Evolutionary conservation across 148 eudicot species (phyloP), one percentile per base, ranked within the genome.

Genomic region (Chenopodium quinoa): DNA sequence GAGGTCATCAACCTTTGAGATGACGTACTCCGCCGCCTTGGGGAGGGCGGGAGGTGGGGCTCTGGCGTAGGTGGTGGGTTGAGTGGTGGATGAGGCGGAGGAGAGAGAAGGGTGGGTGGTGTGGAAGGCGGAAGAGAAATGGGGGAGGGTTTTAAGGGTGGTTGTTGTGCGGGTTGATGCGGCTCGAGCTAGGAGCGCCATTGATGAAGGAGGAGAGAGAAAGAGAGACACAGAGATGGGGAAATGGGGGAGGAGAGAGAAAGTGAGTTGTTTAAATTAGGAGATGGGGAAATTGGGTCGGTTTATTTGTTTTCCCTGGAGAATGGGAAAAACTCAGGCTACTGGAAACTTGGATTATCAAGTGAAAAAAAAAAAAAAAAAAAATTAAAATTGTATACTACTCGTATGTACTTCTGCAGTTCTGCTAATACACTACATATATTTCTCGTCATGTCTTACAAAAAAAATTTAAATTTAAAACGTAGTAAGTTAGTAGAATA

Each of bases 1-100:
- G 34, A 95, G 89, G 79, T 91, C 94, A 71, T 95, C 99, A 8
- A 95, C 97, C 80, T 93, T 95, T 7, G 98, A 95, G 73, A 95
- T 91, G 76, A 95, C 97, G 76, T 54, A 93, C 86, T 95, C 98
- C 64, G 94, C 97, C 71, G 97, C 48, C 89, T 95, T 95, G 6
- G 98, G 89, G 2, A 91, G 73, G 10, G 94, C 83, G 6, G 92
- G 93, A 0, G 94, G 92, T 0, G 88, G 90, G 0, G 93, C 76
- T 25, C 78, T 72, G 63, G 86, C 75, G 77, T 91, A 88, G 2
- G 92, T 75, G 6, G 89, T 64, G 1, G 93, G 90, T 25, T 85
- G 77, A 54, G 73, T 31, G 78, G 83, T 23, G 65, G 80, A 52
- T 14, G 72, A 72, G 12, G 77, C 25, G 40, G 85, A 56, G 74